Evolutionary conservation across 805 yeast genomes (phyloP), one percentile per base, ranked within the genome.

Genomic region (Debaryomyces tyrocola): DNA sequence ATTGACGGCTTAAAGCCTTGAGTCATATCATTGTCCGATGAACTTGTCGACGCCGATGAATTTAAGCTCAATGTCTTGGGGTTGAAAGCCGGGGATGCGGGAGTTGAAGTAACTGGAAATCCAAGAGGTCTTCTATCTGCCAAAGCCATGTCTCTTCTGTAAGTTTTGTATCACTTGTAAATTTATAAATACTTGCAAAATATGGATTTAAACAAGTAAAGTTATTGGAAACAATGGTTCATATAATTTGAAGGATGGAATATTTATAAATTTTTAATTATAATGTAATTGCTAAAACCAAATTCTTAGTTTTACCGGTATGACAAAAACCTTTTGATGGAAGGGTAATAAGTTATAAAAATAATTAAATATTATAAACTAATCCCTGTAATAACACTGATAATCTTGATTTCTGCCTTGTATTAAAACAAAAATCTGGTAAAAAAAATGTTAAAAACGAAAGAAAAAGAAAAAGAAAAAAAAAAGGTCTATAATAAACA

Each of bases 121-220:
- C 75, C 79, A 44, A 80, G 73, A 21, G 85, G 85, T 74, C 85
- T 79, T 71, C 84, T 77, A 60, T 82, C 83, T 50, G 87, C 82
- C 67, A 82, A 73, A 47, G 87, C 87, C 87, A 82, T 82, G 39
- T 36, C 61, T 38, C 37, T 40, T 40, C 11, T 36, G n/a, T 38
- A 34, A 43, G 34, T 36, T 45, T 31, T 47, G 14, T 31, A 31
- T 2, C 34, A 31, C 39, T 17, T 36, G 39, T 12, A 20, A 20
- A 31, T 31, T 31, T 31, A 31, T 31, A 31, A 31, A n/a, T 14
- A 31, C 34, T 31, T 31, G 34, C 34, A 31, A 31, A 31, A 3
- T n/a, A 20, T 37, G 11, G 21, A 20, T 21, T 37, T 20, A 21
- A 37, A 37, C 40, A 20, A 27, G 21, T 37, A 17, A 20, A 17